Evolutionary conservation across 176 grass and related monocot species (phyloP), one percentile per base, ranked within the genome.

Genomic region (Cocos nucifera): DNA sequence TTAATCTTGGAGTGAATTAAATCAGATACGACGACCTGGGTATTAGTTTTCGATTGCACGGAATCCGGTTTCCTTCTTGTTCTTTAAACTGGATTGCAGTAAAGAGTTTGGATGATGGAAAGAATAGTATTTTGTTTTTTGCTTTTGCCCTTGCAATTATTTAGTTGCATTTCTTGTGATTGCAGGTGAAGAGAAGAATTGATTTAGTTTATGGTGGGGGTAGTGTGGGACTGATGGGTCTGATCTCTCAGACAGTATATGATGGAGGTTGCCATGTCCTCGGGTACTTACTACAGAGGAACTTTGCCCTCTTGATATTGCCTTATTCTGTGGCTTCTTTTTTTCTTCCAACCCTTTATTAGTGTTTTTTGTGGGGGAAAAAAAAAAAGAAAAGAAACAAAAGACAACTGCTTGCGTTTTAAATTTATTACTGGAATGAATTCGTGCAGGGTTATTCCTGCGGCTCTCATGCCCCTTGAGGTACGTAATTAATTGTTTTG

Each of bases 191-290:
- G 53, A 92, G 77, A 73, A 73, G 64, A 62, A 77, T 98, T 72
- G 59, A 86, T 88, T 83, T 98, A 74, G 82, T 98, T 70, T 98
- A 98, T 55, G 93, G 93, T 72, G 93, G 93, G 52, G 88, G 93
- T 25, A 98, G 93, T 60, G 68, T 92, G 66, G 93, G 93, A 68
- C 48, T 98, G 66, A 98, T 98, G 93, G 93, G 93, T 14, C 61
- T 98, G 78, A 89, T 98, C 73, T 89, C 93, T 67, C 87, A 76
- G 61, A 88, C 84, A 5, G 93, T 98, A 78, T 56, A 71, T 61
- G 87, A 86, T 62, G 93, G 93, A 26, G 87, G 87, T 65, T 89
- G 87, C 63, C 64, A 69, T 65, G 93, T 98, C 67, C 84, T 92
- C 61, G 93, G 93, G 93, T 95, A 52, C 15, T 12, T 51, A 27